Evolutionary conservation across 371 early-diverging fungal species (phyloP).

Genomic region (Rhizopus delemar): DNA sequence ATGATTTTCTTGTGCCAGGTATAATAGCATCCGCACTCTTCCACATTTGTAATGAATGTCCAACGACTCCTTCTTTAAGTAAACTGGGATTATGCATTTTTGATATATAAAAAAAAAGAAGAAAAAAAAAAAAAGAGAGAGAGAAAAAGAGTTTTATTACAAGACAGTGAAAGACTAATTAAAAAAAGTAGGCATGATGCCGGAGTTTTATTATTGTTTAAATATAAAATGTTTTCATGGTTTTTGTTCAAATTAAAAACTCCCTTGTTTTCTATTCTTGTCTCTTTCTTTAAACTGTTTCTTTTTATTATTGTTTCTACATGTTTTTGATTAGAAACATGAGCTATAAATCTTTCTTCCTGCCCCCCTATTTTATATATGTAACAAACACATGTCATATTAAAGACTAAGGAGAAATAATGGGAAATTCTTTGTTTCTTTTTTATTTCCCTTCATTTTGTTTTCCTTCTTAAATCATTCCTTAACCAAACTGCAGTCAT

Average conservation of each 20-base stretch:
- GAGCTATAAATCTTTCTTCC: too few species aligned
- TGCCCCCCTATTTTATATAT: too few species aligned
- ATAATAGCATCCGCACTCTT: slow-evolving; percentile 7
- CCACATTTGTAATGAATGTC: slow-evolving; percentile 6
- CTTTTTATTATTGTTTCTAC: too few species aligned
- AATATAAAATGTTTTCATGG: not conserved
- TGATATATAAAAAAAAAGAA: not conserved
- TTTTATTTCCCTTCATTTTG: too few species aligned
- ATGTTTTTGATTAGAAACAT: too few species aligned
- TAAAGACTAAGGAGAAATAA: too few species aligned
- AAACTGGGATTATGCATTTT: not conserved
- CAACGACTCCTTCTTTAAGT: slow-evolving; percentile 3
- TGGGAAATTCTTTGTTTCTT: too few species aligned
- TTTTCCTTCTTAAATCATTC: too few species aligned
- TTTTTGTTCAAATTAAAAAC: not conserved
- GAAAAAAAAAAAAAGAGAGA: not conserved
- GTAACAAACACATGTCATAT: too few species aligned
- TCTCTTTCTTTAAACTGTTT: too few species aligned
- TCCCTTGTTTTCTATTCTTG: too few species aligned
- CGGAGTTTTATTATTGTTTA: not conserved
- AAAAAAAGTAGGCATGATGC: slow-evolving; percentile 1
- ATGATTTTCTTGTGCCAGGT: slow-evolving; percentile 6
- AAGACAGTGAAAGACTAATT: not conserved
- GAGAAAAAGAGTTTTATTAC: not conserved
- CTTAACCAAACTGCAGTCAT: too few species aligned